phyloP scores from a whole-genome alignment of 2,329 filamentous ascomycete genomes.

The Byssochlamys sp. region DNA sequence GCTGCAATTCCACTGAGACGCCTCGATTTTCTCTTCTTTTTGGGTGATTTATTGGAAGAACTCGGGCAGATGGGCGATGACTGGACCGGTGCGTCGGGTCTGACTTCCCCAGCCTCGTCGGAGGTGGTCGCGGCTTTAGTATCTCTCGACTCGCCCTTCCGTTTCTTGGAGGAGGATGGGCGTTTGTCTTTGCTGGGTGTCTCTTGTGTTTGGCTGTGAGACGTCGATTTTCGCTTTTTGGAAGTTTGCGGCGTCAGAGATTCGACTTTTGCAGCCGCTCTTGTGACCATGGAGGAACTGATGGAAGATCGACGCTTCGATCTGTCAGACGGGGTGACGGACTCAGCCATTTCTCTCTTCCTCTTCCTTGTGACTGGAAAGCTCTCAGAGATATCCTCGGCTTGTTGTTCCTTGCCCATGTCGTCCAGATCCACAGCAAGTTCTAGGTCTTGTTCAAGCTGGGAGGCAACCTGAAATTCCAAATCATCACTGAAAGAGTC shows the following conservation, averaged over 20 bases:
- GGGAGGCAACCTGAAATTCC: constrained; percentile 36
- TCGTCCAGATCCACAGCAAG: constrained; percentile 24
- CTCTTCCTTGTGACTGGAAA: constrained; percentile 23
- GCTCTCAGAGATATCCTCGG: constrained; percentile 2
- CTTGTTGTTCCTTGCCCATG: constrained; percentile 3
- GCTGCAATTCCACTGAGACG: constrained; percentile 6
- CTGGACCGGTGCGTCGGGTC: neutral
- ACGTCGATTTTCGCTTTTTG: neutral
- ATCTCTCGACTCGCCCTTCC: neutral
- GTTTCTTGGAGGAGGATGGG: neutral
- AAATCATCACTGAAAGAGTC: constrained; percentile 33
- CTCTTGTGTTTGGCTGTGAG: neutral
- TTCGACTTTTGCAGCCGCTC: neutral
- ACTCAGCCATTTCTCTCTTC: constrained; percentile 19
- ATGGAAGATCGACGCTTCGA: constrained; percentile 24
- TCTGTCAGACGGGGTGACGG: constrained; percentile 7
- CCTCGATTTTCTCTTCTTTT: constrained; percentile 5
- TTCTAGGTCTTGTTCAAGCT: constrained; percentile 36
- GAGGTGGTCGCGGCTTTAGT: neutral
- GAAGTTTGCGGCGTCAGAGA: neutral
- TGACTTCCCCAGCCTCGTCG: neutral
- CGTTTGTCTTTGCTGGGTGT: neutral
- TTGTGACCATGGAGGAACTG: constrained; percentile 8
- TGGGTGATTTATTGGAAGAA: neutral
- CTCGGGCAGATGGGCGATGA: neutral